Evolutionary conservation across 331 rosid genomes (phyloP).

Genomic region (Pyrus hybrid): DNA sequence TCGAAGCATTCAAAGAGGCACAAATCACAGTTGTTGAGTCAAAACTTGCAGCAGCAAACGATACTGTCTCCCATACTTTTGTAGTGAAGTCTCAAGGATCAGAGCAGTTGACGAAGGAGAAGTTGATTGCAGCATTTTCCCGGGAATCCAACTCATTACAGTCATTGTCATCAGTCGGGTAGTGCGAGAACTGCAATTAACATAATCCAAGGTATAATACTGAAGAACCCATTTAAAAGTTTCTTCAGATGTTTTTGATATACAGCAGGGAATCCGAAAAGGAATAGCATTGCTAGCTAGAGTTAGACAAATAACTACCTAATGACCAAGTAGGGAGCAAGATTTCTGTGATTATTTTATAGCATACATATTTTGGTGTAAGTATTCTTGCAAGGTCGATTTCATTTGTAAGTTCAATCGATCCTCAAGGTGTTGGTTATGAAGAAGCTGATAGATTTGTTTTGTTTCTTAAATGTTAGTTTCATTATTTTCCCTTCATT

Average conservation of each 20-base stretch:
- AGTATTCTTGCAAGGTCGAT: slow-evolving; percentile 46
- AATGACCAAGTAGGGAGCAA: slow-evolving; percentile 57
- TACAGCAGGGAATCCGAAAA: slow-evolving; percentile 38
- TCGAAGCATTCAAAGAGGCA: slow-evolving; percentile 59
- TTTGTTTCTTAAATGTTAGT: slow-evolving; percentile 1
- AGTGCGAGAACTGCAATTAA: slow-evolving; percentile 29
- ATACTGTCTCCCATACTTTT: slow-evolving; percentile 67
- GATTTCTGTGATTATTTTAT: slow-evolving; percentile 56
- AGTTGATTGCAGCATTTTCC: slow-evolving; percentile 66
- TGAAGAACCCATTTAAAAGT: slow-evolving; percentile 32
- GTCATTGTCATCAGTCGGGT: slow-evolving; percentile 41
- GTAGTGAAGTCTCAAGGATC: slow-evolving; percentile 59
- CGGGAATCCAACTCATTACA: slow-evolving; percentile 48
- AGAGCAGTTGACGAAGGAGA: slow-evolving; percentile 73
- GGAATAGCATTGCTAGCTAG: slow-evolving; percentile 37
- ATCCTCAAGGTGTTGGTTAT: slow-evolving; percentile 23
- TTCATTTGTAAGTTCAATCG: slow-evolving; percentile 37
- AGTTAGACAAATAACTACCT: slow-evolving; percentile 46
- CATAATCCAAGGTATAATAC: slow-evolving; percentile 39
- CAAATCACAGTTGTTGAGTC: slow-evolving; percentile 57
- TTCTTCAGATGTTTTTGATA: slow-evolving; percentile 56
- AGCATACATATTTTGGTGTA: slow-evolving; percentile 54
- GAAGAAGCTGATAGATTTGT: slow-evolving; percentile 26
- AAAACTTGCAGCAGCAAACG: slow-evolving; percentile 42
- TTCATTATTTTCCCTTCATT: slow-evolving; percentile 1